Evolutionary conservation across 768 basidiomycete species (phyloP).

Genomic region (Boletus fagicola): DNA sequence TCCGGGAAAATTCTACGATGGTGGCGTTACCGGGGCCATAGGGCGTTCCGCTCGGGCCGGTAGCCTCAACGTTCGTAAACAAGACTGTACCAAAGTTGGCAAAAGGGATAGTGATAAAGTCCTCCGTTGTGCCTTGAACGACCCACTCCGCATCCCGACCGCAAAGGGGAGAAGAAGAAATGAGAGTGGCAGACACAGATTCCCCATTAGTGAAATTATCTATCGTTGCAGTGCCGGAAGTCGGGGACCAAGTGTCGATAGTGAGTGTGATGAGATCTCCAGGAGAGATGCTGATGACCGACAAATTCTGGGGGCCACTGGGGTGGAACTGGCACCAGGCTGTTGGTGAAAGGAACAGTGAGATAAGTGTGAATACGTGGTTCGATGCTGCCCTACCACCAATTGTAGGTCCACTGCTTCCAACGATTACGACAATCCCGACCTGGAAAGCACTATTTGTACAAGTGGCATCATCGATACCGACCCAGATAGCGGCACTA

Average conservation of each 20-base stretch:
- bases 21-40: no score
- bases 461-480: slow-evolving; percentile 6
- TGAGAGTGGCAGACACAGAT: background rate
- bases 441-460: background rate
- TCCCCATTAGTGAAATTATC: background rate
- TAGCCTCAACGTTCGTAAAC: background rate
- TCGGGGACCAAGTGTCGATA: background rate
- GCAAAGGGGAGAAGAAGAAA: background rate
- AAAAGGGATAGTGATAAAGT: background rate
- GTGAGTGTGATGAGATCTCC: slow-evolving; percentile 4
- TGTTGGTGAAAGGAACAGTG: no score
- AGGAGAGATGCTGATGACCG: background rate
- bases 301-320: no score
- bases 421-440: background rate
- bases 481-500: slow-evolving; percentile 6
- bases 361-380: no score
- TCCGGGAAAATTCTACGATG: no score
- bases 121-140: background rate
- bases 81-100: slow-evolving; percentile 4
- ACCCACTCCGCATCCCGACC: slow-evolving; percentile 9
- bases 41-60: background rate
- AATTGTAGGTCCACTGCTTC: no score
- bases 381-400: no score
- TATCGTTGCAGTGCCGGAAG: background rate
- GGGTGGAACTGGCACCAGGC: no score